These are phyloP conservation scores for Pinus albicaulis DNA, from an alignment of 75 land plant species.

Conservation along the genomic window DNA sequence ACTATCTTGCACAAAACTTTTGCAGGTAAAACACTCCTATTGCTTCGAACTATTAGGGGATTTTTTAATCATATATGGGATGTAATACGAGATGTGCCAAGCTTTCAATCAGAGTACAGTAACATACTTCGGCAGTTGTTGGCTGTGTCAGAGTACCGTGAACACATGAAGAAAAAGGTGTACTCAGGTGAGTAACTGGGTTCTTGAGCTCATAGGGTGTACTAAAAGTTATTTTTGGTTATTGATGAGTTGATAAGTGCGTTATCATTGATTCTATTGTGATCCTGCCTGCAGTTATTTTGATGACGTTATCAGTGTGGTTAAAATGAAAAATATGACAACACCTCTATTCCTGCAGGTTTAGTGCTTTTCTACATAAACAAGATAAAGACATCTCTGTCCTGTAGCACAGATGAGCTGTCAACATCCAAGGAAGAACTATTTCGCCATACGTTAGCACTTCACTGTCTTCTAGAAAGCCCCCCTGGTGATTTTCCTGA, in stretches of 20 bases:
- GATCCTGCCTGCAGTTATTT: neutral
- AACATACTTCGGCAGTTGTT: conserved; percentile 68
- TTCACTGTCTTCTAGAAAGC: conserved; percentile 72
- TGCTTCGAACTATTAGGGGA: conserved; percentile 47
- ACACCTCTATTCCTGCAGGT: conserved; percentile 29
- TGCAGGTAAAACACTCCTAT: conserved; percentile 45
- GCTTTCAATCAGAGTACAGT: conserved; percentile 80
- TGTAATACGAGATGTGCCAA: conserved; percentile 57
- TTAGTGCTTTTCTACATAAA: conserved; percentile 59
- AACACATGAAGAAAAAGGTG: conserved; percentile 70
- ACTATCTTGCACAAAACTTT: neutral
- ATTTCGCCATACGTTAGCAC: conserved; percentile 56
- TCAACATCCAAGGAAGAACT: conserved; percentile 67
- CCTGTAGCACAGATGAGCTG: conserved; percentile 16
- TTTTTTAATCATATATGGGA: conserved; percentile 78
- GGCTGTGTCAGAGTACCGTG: conserved; percentile 53
- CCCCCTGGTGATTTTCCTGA: conserved; percentile 81
- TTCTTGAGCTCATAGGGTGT: neutral
- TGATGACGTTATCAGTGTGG: neutral
- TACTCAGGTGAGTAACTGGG: conserved; percentile 48
- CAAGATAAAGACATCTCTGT: conserved; percentile 47
- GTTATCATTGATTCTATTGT: neutral
- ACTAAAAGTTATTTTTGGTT: neutral
- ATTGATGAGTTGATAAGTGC: neutral
- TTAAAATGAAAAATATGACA: neutral